Evolutionary conservation across 2,329 filamentous ascomycete genomes (phyloP).

Genomic region (Aspergillus clavatus): DNA sequence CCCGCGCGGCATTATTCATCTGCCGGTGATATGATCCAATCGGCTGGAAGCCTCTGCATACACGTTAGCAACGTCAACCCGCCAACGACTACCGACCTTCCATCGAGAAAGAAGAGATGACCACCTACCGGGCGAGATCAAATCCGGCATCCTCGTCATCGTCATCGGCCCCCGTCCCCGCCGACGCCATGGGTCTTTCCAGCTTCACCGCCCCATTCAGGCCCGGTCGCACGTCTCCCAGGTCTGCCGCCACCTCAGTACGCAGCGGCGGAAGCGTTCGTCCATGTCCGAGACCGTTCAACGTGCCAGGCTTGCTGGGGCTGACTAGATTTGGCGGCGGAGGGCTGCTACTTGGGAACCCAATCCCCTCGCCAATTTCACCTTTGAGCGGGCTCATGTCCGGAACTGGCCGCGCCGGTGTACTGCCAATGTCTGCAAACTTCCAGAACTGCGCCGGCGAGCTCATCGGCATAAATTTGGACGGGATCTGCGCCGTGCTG

Average conservation of each 20-base stretch:
- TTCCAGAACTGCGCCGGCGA: slow-evolving; percentile 50
- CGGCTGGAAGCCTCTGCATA: slow-evolving; percentile 44
- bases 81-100: not conserved
- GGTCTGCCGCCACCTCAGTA: not conserved
- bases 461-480: slow-evolving; percentile 50
- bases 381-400: slow-evolving; percentile 47
- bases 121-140: slow-evolving; percentile 43
- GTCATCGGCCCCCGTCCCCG: slow-evolving; percentile 21
- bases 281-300: slow-evolving; percentile 27
- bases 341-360: slow-evolving; percentile 45
- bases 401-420: slow-evolving; percentile 38
- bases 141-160: slow-evolving; percentile 43
- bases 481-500: slow-evolving; percentile 46
- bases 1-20: slow-evolving; percentile 35
- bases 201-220: slow-evolving; percentile 17
- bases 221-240: slow-evolving; percentile 14
- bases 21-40: slow-evolving; percentile 45
- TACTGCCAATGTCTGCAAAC: slow-evolving; percentile 44
- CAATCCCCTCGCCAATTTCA: slow-evolving; percentile 33
- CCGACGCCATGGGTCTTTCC: slow-evolving; percentile 11
- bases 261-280: slow-evolving; percentile 30
- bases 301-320: slow-evolving; percentile 41
- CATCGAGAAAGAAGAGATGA: not conserved
- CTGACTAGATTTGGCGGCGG: slow-evolving; percentile 43
- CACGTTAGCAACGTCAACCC: slow-evolving; percentile 4